Evolutionary conservation across 164 flowering plant genomes (phyloP).

Genomic region (Piper longum): DNA sequence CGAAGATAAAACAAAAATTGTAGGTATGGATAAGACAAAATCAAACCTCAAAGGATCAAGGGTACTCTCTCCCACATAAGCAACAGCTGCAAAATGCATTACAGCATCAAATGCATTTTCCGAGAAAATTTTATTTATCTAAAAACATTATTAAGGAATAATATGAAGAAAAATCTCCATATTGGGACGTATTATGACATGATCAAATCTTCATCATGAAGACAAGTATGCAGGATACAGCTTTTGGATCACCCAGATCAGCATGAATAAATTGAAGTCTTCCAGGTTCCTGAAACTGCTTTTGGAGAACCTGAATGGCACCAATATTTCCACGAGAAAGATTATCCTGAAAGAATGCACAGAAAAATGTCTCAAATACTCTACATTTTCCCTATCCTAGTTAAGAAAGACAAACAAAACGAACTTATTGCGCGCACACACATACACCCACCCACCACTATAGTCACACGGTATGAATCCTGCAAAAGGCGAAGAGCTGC

Average conservation of each 20-base stretch:
- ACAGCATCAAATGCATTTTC: slow-evolving; percentile 97
- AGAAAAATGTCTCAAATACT: background rate
- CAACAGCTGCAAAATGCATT: slow-evolving; percentile 99
- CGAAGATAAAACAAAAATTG: background rate
- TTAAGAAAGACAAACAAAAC: background rate
- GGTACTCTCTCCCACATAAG: slow-evolving; percentile 98
- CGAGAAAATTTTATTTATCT: slow-evolving; percentile 77
- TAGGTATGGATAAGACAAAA: background rate
- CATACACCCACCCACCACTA: slow-evolving; percentile 44
- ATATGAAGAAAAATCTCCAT: background rate
- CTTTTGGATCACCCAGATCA: slow-evolving; percentile 80
- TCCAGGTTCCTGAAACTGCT: slow-evolving; percentile 72
- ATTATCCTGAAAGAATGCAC: slow-evolving; percentile 45
- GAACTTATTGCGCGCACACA: background rate
- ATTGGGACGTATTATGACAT: no score
- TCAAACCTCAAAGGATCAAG: slow-evolving; percentile 81
- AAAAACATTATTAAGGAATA: slow-evolving; percentile 23
- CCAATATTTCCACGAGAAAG: slow-evolving; percentile 92
- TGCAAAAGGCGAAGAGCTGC: slow-evolving; percentile 74
- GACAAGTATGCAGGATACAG: slow-evolving; percentile 42
- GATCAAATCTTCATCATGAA: no score
- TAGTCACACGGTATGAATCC: slow-evolving; percentile 74
- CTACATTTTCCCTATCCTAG: background rate
- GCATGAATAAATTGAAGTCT: slow-evolving; percentile 89
- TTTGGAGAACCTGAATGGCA: slow-evolving; percentile 66